Evolutionary conservation across 371 early-diverging fungal species (phyloP), one percentile per base, ranked within the genome.

Genomic region (Syncephalis plumigaleata): DNA sequence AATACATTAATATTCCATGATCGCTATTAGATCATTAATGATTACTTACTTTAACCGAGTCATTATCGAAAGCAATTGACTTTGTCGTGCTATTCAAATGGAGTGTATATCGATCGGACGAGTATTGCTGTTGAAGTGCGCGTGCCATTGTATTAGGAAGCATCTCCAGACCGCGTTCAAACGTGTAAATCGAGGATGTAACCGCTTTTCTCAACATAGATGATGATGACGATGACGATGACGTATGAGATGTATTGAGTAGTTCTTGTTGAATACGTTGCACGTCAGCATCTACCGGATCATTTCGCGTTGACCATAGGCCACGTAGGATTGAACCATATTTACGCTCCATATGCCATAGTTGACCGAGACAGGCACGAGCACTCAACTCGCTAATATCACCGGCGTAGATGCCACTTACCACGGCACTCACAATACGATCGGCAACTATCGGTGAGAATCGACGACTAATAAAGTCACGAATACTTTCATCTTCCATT

Each of bases 341-440:
- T 9, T 68, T 66, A 11, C 58, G 65, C 55, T 90, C 88, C 3
- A 65, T 55, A 20, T 79, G 72, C 53, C 71, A 77, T 24, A 90
- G 53, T 39, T 71, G 56, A 27, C 70, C 68, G 38, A 92, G 60
- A 1, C 81, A 75, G 2, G 89, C 78, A 24, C 76, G 63, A 0
- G 87, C 68, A 27, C 87, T 87, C 8, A 93, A 68, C 46, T 67
- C 56, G 38, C 67, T 73, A 1, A 70, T 65, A 57, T 94, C 86
- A 0, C 91, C 91, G 0, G 92, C 93, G 64, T 91, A 94, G 39
- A 94, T 86, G 0, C 96, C 96, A 53, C 88, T 91, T 26, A 88
- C 71, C 36, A 91, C 61, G 1, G 91, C 88, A 20, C 90, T 86
- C 21, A 91, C 72, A 47, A 95, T 46, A 40, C 67, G 67, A 47